Evolutionary conservation across 805 yeast species (phyloP), one percentile per base, ranked within the genome.

Genomic region (Wickerhamomyces canadensis): DNA sequence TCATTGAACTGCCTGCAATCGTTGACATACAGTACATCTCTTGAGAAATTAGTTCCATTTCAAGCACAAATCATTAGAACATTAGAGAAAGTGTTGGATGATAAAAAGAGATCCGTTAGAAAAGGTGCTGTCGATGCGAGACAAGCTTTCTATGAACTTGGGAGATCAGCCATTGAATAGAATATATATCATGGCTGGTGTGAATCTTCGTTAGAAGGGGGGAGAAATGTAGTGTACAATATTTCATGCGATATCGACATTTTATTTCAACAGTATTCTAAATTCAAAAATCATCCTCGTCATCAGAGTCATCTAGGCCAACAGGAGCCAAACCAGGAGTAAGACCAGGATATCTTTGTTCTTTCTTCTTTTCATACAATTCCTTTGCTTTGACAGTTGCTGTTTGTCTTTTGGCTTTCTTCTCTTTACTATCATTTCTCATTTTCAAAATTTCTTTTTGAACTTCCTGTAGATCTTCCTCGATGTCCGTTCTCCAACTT

Each of bases 251-350:
- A n/a, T n/a, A n/a, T n/a, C n/a, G n/a, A n/a, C n/a, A n/a, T n/a
- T n/a, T n/a, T n/a, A n/a, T n/a, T n/a, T n/a, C n/a, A n/a, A n/a
- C n/a, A n/a, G n/a, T n/a, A n/a, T n/a, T n/a, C n/a, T 6, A 6
- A 14, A 14, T 12, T 29, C n/a, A 29, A 29, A 29, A 47, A 26
- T 47, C 45, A 26, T 57, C 63, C 15, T 57, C 61, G 27, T 57
- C 53, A 57, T 72, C 76, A 40, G 76, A 78, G 47, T 76, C 80
- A 31, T 74, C 71, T 45, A 68, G 65, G 25, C 78, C 89, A 18
- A 84, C 88, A 23, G 93, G 93, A 1, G 93, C 94, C 58, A 84
- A 69, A 44, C 94, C 94, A 1, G 93, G 94, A 0, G 94, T 84
- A 38, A 84, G 66, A 19, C 93, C 91, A 28, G 84, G 62, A 41